Evolutionary conservation across 2,329 filamentous ascomycete genomes (phyloP).

Genomic region (Colletotrichum sp.): DNA sequence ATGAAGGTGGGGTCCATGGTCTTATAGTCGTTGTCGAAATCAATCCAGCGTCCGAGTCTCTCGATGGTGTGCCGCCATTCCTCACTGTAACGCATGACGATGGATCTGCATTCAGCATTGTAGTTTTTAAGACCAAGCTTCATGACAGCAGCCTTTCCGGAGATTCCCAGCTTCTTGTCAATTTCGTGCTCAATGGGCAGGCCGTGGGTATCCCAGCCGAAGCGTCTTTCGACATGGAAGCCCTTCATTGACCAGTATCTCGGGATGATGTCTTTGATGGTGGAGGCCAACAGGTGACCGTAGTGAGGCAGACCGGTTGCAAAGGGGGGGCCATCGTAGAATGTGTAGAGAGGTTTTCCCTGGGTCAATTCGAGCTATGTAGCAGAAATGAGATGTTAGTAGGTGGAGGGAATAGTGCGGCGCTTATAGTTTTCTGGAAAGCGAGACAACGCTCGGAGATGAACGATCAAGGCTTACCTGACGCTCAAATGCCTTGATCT

Average conservation of each 20-base stretch:
- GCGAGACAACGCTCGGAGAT: not conserved
- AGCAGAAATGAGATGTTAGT: not conserved
- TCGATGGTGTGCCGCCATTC: constrained; percentile 93
- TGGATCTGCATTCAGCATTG: constrained; percentile 88
- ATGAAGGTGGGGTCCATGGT: constrained; percentile 96
- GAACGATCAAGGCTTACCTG: constrained; percentile 61
- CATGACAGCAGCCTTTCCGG: constrained; percentile 84
- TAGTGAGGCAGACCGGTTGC: constrained; percentile 74
- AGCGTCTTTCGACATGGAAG: constrained; percentile 87
- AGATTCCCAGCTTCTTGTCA: constrained; percentile 92
- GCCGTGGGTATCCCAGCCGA: constrained; percentile 95
- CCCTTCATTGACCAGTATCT: constrained; percentile 98
- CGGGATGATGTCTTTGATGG: constrained; percentile 96
- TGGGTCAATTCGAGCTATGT: constrained; percentile 75
- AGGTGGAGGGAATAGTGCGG: not conserved
- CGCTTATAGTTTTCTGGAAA: not conserved
- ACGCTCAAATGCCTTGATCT: constrained; percentile 88
- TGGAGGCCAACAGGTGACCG: constrained; percentile 83
- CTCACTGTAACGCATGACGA: constrained; percentile 87
- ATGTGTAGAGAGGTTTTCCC: constrained; percentile 85
- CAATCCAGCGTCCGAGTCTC: constrained; percentile 91
- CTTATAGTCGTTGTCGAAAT: constrained; percentile 98
- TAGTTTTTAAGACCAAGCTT: constrained; percentile 87
- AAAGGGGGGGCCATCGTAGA: constrained; percentile 89
- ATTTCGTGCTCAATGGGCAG: constrained; percentile 97